Base-by-base conservation (phyloP, 768 basidiomycete genomes). In the Kwoniella mangroviensis region DNA sequence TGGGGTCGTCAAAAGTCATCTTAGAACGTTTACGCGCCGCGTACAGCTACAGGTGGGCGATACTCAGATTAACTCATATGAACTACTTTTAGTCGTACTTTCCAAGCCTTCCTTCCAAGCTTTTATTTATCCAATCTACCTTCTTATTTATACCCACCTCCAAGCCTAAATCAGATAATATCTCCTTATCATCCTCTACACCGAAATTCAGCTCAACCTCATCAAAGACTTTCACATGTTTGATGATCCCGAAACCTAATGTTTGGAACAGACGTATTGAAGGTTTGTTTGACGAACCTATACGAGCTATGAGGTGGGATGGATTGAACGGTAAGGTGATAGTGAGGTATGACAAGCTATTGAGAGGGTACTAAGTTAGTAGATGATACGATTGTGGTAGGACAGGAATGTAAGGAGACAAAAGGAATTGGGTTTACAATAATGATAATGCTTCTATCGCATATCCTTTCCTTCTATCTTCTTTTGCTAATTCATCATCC, bases 161-260 rank as follows among this genome's bases (percentile, higher is more conserved):
- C 49, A 34, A 51, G 22, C 24, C 42, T 22, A 51, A 28, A 4
- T 43, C 60, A 28, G 56, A n/a, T 41, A 45, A 15, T 41, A 60
- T 60, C 7, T 52, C 67, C 15, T 40, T 21, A 34, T n/a, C 54
- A 24, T 53, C 63, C 12, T 59, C 56, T 42, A 13, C 60, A 2
- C 75, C 76, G 66, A 78, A 84, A 19, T 91, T 87, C 88, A 97
- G 87, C 84, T 96, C 94, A 17, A 92, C 87, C 83, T 98, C 93
- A 43, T 87, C 85, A 73, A 94, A 98, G 11, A 92, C 90, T 60
- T 89, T 87, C 17, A 90, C 89, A 12, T 84, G 83, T 77, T 90
- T 91, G 11, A 87, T 88, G 43, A 90, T 84, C 19, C 78, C 79
- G 76, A 97, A 97, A 0, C 92, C 93, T 0, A 97, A 87, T 71